A percentile compares a stretch with the other conserved stretches of the same genome.
Conservation (phyloP, 495 filamentous ascomycete genomes). For the Lasiosphaeria miniovina region DNA sequence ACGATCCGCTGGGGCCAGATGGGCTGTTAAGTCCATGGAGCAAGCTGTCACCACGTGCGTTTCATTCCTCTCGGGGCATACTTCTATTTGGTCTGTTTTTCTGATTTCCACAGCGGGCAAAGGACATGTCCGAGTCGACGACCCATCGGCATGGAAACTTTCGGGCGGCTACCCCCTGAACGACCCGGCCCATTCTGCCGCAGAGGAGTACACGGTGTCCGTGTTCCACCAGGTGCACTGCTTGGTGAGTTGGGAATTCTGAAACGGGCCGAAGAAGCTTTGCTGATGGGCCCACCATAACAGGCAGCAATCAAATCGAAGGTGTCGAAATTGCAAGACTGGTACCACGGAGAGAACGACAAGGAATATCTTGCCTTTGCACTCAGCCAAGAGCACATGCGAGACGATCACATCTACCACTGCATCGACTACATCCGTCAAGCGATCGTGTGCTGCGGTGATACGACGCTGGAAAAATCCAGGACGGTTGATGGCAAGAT, state of each 20-base stretch:
- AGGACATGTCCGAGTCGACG: slow-evolving; percentile 14
- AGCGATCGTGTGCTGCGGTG: slow-evolving; percentile 15
- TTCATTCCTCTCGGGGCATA: not conserved
- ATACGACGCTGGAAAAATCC: slow-evolving; percentile 16
- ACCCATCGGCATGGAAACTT: slow-evolving; percentile 8
- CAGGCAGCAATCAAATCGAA: slow-evolving; percentile 18
- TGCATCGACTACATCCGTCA: slow-evolving; percentile 20
- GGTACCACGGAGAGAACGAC: slow-evolving; percentile 15
- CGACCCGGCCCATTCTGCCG: not conserved
- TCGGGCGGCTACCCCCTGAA: slow-evolving; percentile 14
- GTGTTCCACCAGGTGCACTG: slow-evolving; percentile 23
- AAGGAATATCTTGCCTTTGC: slow-evolving; percentile 15
- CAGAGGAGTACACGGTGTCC: slow-evolving; percentile 19
- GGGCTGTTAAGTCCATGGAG: slow-evolving; percentile 5
- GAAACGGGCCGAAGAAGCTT: not conserved
- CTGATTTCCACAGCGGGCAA: slow-evolving; percentile 7
- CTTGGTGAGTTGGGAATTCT: slow-evolving; percentile 10
- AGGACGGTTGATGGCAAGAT: slow-evolving; percentile 4
- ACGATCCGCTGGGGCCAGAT: slow-evolving; percentile 14
- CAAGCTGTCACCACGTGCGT: slow-evolving; percentile 9
- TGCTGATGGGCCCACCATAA: not conserved
- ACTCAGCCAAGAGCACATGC: slow-evolving; percentile 11
- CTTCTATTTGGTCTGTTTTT: not conserved
- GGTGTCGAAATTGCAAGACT: slow-evolving; percentile 13
- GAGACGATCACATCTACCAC: slow-evolving; percentile 18